Conservation (phyloP, 2,329 filamentous ascomycete species). For the Pseudonectria buxi region DNA sequence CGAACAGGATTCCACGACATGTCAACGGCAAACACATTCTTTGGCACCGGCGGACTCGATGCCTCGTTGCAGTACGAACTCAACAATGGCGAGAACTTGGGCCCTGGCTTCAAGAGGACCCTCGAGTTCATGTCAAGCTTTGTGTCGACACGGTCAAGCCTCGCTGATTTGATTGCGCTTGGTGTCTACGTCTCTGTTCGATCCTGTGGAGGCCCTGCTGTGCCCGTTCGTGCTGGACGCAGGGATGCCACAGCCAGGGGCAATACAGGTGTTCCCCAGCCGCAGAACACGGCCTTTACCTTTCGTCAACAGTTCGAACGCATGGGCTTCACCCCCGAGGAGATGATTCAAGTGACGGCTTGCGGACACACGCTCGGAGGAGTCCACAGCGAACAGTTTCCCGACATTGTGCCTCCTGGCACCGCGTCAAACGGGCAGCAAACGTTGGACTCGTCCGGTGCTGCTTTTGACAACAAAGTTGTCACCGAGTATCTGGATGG, state of each 20-base stretch:
- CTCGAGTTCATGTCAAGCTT: slow-evolving; percentile 48
- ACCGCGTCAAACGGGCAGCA: slow-evolving; percentile 36
- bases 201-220: slow-evolving; percentile 49
- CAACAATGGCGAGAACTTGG: slow-evolving; percentile 47
- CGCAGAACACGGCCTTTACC: slow-evolving; percentile 45
- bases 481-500: slow-evolving; percentile 51
- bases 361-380: slow-evolving; percentile 57
- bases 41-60: slow-evolving; percentile 48
- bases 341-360: slow-evolving; percentile 55
- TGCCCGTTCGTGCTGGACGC: slow-evolving; percentile 48
- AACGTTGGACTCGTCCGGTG: slow-evolving; percentile 40
- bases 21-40: slow-evolving; percentile 44
- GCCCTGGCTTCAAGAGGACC: slow-evolving; percentile 47
- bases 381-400: slow-evolving; percentile 49
- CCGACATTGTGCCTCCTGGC: slow-evolving; percentile 42
- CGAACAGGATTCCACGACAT: slow-evolving; percentile 57
- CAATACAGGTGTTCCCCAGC: slow-evolving; percentile 46
- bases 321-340: slow-evolving; percentile 48
- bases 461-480: slow-evolving; percentile 49
- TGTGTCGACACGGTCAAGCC: slow-evolving; percentile 42
- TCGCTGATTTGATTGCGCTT: slow-evolving; percentile 52
- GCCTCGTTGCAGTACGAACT: slow-evolving; percentile 55
- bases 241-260: slow-evolving; percentile 46
- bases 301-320: slow-evolving; percentile 50
- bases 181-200: slow-evolving; percentile 53